Base-by-base conservation (phyloP, 495 filamentous ascomycete genomes). In the Geoglossum glabrum region DNA sequence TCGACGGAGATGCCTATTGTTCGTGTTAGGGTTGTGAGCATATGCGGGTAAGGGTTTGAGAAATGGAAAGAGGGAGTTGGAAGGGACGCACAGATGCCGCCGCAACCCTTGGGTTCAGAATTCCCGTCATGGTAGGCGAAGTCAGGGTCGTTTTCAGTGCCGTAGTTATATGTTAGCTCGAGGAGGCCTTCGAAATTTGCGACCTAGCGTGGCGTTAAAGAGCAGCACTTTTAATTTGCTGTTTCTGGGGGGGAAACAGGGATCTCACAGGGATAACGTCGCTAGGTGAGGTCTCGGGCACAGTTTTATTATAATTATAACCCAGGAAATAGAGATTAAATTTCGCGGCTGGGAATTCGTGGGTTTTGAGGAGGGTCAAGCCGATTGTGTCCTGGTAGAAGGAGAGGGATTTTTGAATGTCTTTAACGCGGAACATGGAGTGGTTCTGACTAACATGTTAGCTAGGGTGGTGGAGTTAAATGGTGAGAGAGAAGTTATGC, bases 361-460 rank as follows among this genome's bases (percentile, higher is more conserved):
- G 67, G 10, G 83, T 88, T 56, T 84, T 79, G 60, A 89, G 69
- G 34, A 94, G 72, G 5, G 74, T 75, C 90, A 96, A 95, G 51
- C 92, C 92, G 68, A 96, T 71, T 5, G 84, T 80, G 28, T 94
- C 87, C 66, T 88, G 78, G 72, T 98, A 98, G 71, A 93, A 98
- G 61, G 84, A 82, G 49, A 96, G 69, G 13, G 83, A 88, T 62
- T 78, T 79, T 66, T 95, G 84, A 34, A 79, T 74, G 64, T 90
- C 85, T 74, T 96, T 98, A 67, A 96, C 83, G 27, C 92, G 85
- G 61, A 98, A 80, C 92, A 96, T 97, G 59, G 89, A 95, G 69
- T 87, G 84, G 67, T 87, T 87, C 76, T 80, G 23, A 25, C 30
- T 54, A 3, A 2, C 1, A 2, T 13, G 23, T 21, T 28, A n/a